Evolutionary conservation across 2,329 filamentous ascomycete genomes (phyloP), one percentile per base, ranked within the genome.

Genomic region (Coniochaeta ligniaria): DNA sequence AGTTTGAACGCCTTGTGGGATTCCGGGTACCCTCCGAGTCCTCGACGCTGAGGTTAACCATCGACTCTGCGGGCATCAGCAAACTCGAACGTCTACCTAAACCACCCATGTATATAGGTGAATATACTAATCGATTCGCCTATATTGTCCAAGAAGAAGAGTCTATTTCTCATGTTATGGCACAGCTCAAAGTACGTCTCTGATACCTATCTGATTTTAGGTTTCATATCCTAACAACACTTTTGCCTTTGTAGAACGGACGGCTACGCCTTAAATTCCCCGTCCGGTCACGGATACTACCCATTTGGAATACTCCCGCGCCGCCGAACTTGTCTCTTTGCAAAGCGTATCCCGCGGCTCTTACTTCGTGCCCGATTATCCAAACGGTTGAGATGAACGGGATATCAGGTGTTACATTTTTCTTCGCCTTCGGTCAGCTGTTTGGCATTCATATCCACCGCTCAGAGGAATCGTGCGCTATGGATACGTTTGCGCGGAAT

Each of bases 371-470:
- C 43, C 43, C 6, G 6, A 26, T 26, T 14, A 26, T 47, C 7
- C 22, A 22, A 4, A 26, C 43, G 7, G 43, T 47, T 47, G 43
- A 47, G 22, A 47, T 47, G 43, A 14, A 26, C 43, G 22, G 12
- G 60, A 20, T 59, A 50, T 31, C 45, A 35, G 58, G 61, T 14
- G 55, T 62, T 52, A 62, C 61, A 33, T 62, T 62, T 22, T 60
- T 62, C 36, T 62, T 62, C 55, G n/a, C 14, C 24, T 6, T 3
- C 2, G 55, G 55, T 20, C 33, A 33, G 35, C 20, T 60, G 56
- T 47, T 35, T 50, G 59, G 61, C 28, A 54, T 62, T 33, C 59
- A 62, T 47, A 26, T 47, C 43, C 43, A 47, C 43, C 43, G 22
- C 20, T 26, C 43, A 24, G 43, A 26, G 20, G 43, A 47, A 26